These are phyloP conservation scores for Colletotrichum liriopes DNA, from an alignment of 2,329 filamentous ascomycete species.

Conservation along the genomic window DNA sequence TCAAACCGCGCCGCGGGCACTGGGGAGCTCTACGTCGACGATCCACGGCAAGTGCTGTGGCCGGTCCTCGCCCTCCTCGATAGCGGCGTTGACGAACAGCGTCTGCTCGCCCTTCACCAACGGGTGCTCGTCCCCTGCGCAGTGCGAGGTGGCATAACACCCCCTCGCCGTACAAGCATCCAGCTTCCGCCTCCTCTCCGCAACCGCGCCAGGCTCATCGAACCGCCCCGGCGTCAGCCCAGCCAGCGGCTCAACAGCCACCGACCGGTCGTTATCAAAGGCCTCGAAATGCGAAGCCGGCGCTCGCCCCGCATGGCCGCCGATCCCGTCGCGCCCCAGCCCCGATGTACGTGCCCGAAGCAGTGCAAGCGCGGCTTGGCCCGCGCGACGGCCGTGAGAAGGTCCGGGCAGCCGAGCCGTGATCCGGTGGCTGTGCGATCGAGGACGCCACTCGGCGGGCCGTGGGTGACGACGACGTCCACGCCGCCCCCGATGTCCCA, in stretches of 20 bases:
- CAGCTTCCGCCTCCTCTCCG: background rate
- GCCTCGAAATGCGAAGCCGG: conserved; percentile 60
- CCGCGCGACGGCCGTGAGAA: conserved; percentile 51
- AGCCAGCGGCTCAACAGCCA: conserved; percentile 54
- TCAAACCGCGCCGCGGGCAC: background rate
- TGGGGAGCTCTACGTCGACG: conserved; percentile 19
- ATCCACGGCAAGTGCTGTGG: conserved; percentile 20
- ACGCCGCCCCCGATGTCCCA: conserved; percentile 48
- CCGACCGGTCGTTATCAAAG: conserved; percentile 62
- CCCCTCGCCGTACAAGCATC: conserved; percentile 51
- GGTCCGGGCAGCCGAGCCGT: conserved; percentile 50
- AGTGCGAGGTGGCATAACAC: conserved; percentile 45
- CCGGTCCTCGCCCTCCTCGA: conserved; percentile 64
- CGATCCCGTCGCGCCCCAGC: conserved; percentile 61
- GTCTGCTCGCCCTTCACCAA: conserved; percentile 60
- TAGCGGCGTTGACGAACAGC: conserved; percentile 70
- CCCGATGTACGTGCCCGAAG: conserved; percentile 54
- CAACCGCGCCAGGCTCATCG: conserved; percentile 10
- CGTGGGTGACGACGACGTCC: conserved; percentile 55
- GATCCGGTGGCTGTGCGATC: conserved; percentile 53
- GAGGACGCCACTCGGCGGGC: conserved; percentile 58
- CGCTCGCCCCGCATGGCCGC: conserved; percentile 14
- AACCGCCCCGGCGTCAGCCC: conserved; percentile 42
- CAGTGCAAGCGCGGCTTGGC: conserved; percentile 54
- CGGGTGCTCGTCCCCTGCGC: conserved; percentile 47